Evolutionary conservation across 1,284 basidiomycete species (phyloP), one percentile per base, ranked within the genome.

Genomic region (Rhodotorula sp.): DNA sequence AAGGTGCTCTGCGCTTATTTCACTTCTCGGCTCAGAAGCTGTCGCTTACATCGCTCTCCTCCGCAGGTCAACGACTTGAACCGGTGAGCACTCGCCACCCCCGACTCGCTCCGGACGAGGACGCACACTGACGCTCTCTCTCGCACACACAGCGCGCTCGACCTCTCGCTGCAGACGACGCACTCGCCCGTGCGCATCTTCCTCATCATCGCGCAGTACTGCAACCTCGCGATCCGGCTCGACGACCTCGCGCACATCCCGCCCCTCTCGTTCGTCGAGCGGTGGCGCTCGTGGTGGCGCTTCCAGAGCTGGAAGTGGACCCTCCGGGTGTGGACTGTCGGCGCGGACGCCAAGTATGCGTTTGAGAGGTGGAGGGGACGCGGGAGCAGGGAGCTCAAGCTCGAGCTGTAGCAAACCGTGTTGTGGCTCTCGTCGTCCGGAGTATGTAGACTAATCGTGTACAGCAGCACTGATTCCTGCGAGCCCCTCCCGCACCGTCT

Each of bases 191-290:
- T 86, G 71, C 90, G 94, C 21, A 88, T 97, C 78, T 99, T 97
- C 81, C 81, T 98, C 53, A 91, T 98, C 71, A 90, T 91, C 12
- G 94, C 94, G 0, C 90, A 92, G 78, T 97, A 92, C 82, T 98
- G 96, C 81, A 87, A 89, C 60, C 85, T 84, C 32, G 88, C 94
- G 51, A 90, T 94, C 3, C 97, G 93, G 89, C 84, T 87, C 76
- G 90, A 91, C 79, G 92, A 96, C 70, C 64, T 80, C 44, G 66
- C 75, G 27, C 85, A 85, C 77, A 83, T 85, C 81, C 85, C 67
- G 81, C 84, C 71, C 13, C 54, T 57, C 27, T 69, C 74, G 6
- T 10, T 77, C 41, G 34, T 48, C 29, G 54, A 72, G 21, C 41
- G 64, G 9, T 41, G 66, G 17, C 25, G 50, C 2, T 76, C 69